Evolutionary conservation across 495 filamentous ascomycete genomes (phyloP), one percentile per base, ranked within the genome.

Genomic region (Aspergillus leporis): DNA sequence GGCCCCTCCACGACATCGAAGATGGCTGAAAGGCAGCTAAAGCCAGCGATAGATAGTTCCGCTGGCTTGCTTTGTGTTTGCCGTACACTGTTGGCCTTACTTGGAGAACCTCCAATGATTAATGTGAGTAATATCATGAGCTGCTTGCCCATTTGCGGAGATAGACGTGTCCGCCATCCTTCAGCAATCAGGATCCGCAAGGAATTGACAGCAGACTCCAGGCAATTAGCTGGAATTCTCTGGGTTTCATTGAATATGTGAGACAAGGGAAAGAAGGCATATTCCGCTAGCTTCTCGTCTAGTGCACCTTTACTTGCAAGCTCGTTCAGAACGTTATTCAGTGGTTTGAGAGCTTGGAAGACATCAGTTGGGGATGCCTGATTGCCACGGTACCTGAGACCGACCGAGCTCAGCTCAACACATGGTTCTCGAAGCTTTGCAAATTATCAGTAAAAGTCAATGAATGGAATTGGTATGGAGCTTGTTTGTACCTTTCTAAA

Each of bases 241-340:
- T 92, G 84, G 51, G 87, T 87, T 51, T 85, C 81, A 55, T 90
- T 87, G 62, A 99, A 88, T 50, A 98, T 85, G 60, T 95, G 89
- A 2, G 90, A 91, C 0, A 99, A 75, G 0, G 94, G 94, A 63
- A 96, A 94, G 79, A 98, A 98, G 62, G 89, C 83, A 76, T 97
- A 99, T 70, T 97, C 91, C 8, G 92, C 94, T 25, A 97, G 75
- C 70, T 91, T 92, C 53, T 85, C 79, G 67, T 97, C 91, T 12
- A 97, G 76, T 0, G 80, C 74, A 34, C 81, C 75, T 49, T 76
- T 74, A 47, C 59, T 66, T 38, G 78, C 75, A 63, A 89, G 77
- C 34, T 75, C 68, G 5, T 79, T 70, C 23, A 95, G 73, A 19
- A 81, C 65, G 14, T 63, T 56, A 43, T 78, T 75, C 4, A 96